A percentile compares a stretch with the other conserved stretches of the same genome.
Conservation (phyloP, 2,329 filamentous ascomycete genomes). For the Diplocarpon rosae region DNA sequence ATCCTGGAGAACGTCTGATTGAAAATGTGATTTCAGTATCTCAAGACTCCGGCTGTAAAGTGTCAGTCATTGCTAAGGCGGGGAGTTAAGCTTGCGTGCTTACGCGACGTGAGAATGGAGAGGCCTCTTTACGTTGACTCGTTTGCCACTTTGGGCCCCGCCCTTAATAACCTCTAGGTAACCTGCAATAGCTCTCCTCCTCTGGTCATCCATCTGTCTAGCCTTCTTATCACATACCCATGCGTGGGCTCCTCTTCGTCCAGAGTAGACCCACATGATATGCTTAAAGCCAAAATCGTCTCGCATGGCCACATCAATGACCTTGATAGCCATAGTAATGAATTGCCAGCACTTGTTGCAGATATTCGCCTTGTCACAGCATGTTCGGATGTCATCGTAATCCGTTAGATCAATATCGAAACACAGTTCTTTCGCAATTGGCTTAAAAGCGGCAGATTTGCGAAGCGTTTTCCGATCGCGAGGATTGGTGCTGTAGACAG, state of each 20-base stretch:
- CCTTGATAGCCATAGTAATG: constrained; percentile 95
- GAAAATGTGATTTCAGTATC: constrained; percentile 75
- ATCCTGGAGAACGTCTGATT: constrained; percentile 64
- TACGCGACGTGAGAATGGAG: constrained; percentile 80
- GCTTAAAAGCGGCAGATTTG: constrained; percentile 72
- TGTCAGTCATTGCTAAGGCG: constrained; percentile 4
- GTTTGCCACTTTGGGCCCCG: constrained; percentile 75
- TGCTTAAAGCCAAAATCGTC: constrained; percentile 97
- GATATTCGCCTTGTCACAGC: constrained; percentile 87
- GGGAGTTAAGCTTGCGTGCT: constrained; percentile 20
- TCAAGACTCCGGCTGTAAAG: constrained; percentile 62
- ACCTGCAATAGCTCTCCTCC: constrained; percentile 71
- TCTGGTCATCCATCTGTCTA: constrained; percentile 73
- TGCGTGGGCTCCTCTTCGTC: constrained; percentile 89
- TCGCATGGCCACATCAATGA: constrained; percentile 73
- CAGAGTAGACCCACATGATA: constrained; percentile 97
- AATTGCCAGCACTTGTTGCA: constrained; percentile 94
- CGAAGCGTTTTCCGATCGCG: constrained; percentile 82
- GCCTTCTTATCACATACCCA: constrained; percentile 94
- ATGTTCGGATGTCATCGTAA: constrained; percentile 94
- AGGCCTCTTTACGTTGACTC: constrained; percentile 72
- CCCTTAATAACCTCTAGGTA: constrained; percentile 89
- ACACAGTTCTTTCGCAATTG: constrained; percentile 84
- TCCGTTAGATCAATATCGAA: constrained; percentile 99
- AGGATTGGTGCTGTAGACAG: constrained; percentile 91